Conservation (phyloP, 2,329 filamentous ascomycete species). For the Alternaria panax region DNA sequence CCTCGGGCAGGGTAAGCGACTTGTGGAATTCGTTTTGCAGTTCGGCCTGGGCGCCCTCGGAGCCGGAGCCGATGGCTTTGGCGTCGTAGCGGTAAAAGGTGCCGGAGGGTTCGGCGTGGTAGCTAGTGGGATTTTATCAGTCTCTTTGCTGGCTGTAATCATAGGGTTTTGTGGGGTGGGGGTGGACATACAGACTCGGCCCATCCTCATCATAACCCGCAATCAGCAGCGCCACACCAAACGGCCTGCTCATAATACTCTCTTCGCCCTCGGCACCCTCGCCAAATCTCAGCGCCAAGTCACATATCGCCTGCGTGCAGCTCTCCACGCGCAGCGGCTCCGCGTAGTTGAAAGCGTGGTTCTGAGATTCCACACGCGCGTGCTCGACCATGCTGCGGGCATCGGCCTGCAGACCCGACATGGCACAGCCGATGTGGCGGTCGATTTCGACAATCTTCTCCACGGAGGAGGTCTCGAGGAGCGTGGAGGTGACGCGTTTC, state of each 20-base stretch:
- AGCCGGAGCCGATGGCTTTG: slow-evolving; percentile 97
- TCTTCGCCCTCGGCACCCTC: slow-evolving; percentile 98
- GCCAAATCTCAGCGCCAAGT: slow-evolving; percentile 92
- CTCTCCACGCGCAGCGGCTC: slow-evolving; percentile 94
- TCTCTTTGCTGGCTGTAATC: too few relatives aligned
- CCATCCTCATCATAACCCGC: slow-evolving; percentile 98
- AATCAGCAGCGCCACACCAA: slow-evolving; percentile 95
- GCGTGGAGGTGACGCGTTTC: slow-evolving; percentile 97
- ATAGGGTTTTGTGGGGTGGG: too few relatives aligned
- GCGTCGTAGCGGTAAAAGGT: slow-evolving; percentile 99
- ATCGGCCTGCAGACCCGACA: slow-evolving; percentile 97
- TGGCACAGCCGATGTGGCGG: slow-evolving; percentile 97
- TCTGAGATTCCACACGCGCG: slow-evolving; percentile 95
- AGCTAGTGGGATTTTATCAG: slow-evolving; percentile 57
- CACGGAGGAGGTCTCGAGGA: slow-evolving; percentile 96
- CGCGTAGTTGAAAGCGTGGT: slow-evolving; percentile 97
- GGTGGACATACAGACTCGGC: slow-evolving; percentile 73
- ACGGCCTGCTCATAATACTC: slow-evolving; percentile 97
- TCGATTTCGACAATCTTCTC: slow-evolving; percentile 99
- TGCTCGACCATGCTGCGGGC: slow-evolving; percentile 98
- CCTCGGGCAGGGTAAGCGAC: slow-evolving; percentile 90
- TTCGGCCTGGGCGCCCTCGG: slow-evolving; percentile 96
- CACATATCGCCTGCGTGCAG: slow-evolving; percentile 98
- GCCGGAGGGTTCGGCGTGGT: slow-evolving; percentile 96
- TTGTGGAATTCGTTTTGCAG: slow-evolving; percentile 99